Base-by-base conservation (phyloP, 352 stramenopile genomes). In the Pythium rishiriense region DNA sequence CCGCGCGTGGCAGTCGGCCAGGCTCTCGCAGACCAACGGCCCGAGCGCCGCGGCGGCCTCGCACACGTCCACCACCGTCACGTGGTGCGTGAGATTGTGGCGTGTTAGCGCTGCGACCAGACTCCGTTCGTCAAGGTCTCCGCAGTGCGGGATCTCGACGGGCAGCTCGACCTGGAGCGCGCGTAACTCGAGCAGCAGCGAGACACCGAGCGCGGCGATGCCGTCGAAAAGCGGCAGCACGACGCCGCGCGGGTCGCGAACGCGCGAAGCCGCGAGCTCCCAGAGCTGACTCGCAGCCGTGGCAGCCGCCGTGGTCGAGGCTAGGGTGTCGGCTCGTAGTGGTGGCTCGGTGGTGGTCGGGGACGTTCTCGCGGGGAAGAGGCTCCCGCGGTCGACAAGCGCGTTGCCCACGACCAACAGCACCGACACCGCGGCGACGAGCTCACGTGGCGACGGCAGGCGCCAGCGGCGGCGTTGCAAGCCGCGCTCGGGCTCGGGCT, bases 91-190 rank as follows among this genome's bases (percentile, higher is more conserved):
- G 24, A n/a, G 17, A 4, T 77, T 68, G 33, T 75, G 52, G 21
- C 68, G 35, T 51, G 53, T 54, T 31, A 83, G 60, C 7, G 39
- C 53, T 33, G 70, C 62, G 21, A 70, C 56, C 39, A 84, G 74
- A 11, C 5, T 8, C 11, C 62, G 45, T 22, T 66, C 52, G 29
- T 68, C 62, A 15, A 91, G 81, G 64, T 89, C 79, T 8, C 79
- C 78, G 45, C 82, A 91, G 47, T 89, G 79, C n/a, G 79, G 79
- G 19, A 91, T 67, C 46, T 89, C 82, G 57, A 87, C 78, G 7
- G 81, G 79, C 24, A 91, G 25, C 19, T 83, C 60, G 17, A 89
- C 64, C 1, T 73, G 56, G 15, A 88, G 55, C 14, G 48, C 69
- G 19, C 80, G 78, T 9, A 89, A 56, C 53, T 86, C 74, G 43